phyloP scores from a whole-genome alignment of 768 basidiomycete genomes.

The Inosperma sp. region DNA sequence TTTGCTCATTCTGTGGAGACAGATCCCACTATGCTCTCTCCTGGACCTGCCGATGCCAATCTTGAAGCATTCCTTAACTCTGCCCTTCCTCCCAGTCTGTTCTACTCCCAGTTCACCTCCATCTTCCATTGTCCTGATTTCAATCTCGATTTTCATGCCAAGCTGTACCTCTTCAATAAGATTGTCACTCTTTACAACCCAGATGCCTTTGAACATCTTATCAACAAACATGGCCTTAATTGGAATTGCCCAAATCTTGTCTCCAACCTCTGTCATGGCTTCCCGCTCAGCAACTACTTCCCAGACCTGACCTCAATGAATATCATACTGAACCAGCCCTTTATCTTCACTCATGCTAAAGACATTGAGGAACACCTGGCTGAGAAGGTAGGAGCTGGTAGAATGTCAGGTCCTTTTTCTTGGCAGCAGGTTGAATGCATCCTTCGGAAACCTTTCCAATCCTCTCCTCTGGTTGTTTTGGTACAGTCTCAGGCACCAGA shows the following conservation, averaged over 20 bases:
- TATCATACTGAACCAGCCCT: slow-evolving; percentile 4
- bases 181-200: slow-evolving; percentile 30
- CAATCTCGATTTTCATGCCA: neutral
- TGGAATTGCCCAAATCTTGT: slow-evolving; percentile 26
- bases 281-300: slow-evolving; percentile 29
- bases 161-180: slow-evolving; percentile 16
- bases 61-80: slow-evolving; percentile 6
- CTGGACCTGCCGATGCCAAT: slow-evolving; percentile 7
- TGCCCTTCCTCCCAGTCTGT: neutral
- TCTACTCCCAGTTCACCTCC: neutral
- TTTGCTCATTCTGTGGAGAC: slow-evolving; percentile 24
- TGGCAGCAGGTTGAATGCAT: slow-evolving; percentile 14
- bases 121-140: slow-evolving; percentile 1
- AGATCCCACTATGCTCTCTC: slow-evolving; percentile 20
- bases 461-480: slow-evolving; percentile 25
- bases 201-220: slow-evolving; percentile 21
- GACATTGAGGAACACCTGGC: slow-evolving; percentile 18
- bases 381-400: slow-evolving; percentile 15
- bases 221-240: slow-evolving; percentile 19
- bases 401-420: slow-evolving; percentile 29
- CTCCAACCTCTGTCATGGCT: slow-evolving; percentile 28
- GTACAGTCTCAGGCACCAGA: slow-evolving; percentile 23
- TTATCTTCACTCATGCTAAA: neutral
- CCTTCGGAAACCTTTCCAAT: slow-evolving; percentile 27
- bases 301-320: slow-evolving; percentile 10